Conservation (phyloP, 1,139 yeast species). For the Sugiyamaella japonica region DNA sequence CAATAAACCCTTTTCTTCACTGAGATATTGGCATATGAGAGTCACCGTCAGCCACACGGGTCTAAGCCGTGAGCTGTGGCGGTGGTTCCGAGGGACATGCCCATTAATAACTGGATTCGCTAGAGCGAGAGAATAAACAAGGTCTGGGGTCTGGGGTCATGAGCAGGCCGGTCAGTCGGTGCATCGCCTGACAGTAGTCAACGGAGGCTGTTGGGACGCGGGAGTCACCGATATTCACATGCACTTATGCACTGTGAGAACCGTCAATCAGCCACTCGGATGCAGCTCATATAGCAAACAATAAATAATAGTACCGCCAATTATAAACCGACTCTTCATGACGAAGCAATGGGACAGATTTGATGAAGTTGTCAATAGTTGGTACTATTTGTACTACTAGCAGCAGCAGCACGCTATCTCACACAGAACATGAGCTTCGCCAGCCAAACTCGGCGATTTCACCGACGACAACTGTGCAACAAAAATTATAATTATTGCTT, state of each 20-base stretch:
- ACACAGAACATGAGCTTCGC: not conserved
- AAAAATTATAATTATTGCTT: not conserved
- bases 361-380: too few species aligned
- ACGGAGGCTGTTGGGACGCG: not conserved
- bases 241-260: not conserved
- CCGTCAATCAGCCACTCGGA: not conserved
- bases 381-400: too few species aligned
- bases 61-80: not conserved
- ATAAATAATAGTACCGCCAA: too few species aligned
- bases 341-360: too few species aligned
- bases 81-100: not conserved
- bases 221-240: not conserved
- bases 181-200: too few species aligned
- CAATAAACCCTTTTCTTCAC: not conserved
- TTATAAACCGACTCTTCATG: too few species aligned
- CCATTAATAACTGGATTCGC: not conserved
- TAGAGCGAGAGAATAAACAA: not conserved
- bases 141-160: not conserved
- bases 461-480: not conserved
- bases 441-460: not conserved
- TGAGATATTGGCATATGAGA: constrained; percentile 5
- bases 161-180: not conserved
- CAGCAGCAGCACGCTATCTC: not conserved
- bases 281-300: not conserved
- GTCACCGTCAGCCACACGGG: constrained; percentile 1